phyloP scores from a whole-genome alignment of 495 filamentous ascomycete species.

The Chlorociboria aeruginascens region DNA sequence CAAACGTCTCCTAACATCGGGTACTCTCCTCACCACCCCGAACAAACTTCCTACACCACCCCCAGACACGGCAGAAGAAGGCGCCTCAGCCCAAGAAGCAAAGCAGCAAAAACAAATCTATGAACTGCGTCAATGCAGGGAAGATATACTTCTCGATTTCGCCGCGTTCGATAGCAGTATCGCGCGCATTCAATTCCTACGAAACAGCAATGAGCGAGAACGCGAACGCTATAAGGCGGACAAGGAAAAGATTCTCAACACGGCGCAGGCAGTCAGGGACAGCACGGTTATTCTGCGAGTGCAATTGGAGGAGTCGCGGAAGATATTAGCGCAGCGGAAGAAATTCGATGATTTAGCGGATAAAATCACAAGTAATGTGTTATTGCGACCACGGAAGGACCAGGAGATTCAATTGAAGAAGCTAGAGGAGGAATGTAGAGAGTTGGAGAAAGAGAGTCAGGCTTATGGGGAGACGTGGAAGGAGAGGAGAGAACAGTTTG shows the following conservation, averaged over 20 bases:
- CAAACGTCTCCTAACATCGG: conserved; percentile 59
- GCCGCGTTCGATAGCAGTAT: conserved; percentile 80
- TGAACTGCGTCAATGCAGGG: conserved; percentile 49
- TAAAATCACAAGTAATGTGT: conserved; percentile 70
- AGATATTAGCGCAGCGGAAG: conserved; percentile 64
- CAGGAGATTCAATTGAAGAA: conserved; percentile 68
- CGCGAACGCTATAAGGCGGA: conserved; percentile 76
- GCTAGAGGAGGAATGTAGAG: conserved; percentile 75
- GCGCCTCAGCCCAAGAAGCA: conserved; percentile 23
- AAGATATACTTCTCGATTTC: conserved; percentile 84
- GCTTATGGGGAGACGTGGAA: conserved; percentile 76
- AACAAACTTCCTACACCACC: conserved; percentile 53
- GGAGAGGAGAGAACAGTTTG: conserved; percentile 80
- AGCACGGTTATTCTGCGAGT: conserved; percentile 58
- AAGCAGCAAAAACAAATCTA: conserved; percentile 36
- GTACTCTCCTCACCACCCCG: conserved; percentile 42
- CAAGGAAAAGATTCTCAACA: conserved; percentile 60
- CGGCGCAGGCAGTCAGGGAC: conserved; percentile 64
- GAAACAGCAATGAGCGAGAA: conserved; percentile 71
- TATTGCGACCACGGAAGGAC: conserved; percentile 72
- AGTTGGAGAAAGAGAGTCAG: conserved; percentile 72
- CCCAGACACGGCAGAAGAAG: conserved; percentile 44
- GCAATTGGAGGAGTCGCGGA: conserved; percentile 65
- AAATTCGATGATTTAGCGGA: conserved; percentile 78
- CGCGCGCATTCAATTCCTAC: conserved; percentile 76